Evolutionary conservation across 306 rosid genomes (phyloP), one percentile per base, ranked within the genome.

Genomic region (Citrullus colocynthis): DNA sequence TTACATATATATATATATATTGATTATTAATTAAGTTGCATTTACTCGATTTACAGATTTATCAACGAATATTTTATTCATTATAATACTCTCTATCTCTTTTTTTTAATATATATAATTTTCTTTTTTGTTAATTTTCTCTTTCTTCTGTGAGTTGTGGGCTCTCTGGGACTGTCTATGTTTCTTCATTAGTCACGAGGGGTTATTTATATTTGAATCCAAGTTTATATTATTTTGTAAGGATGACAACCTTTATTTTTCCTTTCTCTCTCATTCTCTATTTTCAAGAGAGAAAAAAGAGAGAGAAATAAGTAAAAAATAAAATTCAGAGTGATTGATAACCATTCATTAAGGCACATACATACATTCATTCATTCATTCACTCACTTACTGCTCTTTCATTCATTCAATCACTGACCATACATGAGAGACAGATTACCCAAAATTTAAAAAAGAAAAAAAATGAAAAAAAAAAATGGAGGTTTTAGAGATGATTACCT

Each of bases 141-240:
- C 67, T 30, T 58, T 78, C 30, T 45, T 8, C 52, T 21, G 13
- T 54, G 83, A 70, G 62, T 36, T n/a, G 76, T 71, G 76, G 76
- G 76, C 76, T 48, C 59, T 79, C 77, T 79, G 81, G 28, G 44
- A 21, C 61, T 72, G 83, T 80, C 75, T 79, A 82, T 83, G 84
- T 84, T 81, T 80, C 49, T 39, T 78, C 84, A 89, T 89, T 85
- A 86, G 88, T 88, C 91, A 86, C 93, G 90, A 91, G 93, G 92
- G 9, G n/a, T 44, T n/a, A 48, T 76, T 79, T 88, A 85, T 86
- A 85, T 86, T 86, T 84, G 88, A 86, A 83, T 80, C 75, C 30
- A 88, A 85, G 82, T 66, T 66, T 44, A 69, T 63, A 85, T 91
- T 85, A 87, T 91, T 89, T 90, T 83, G 71, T 86, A 86, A 93